Percentiles rank a stretch among this genome's conserved stretches.
Conservation (phyloP, 176 grass and related monocot genomes). For the Oryza australiensis region DNA sequence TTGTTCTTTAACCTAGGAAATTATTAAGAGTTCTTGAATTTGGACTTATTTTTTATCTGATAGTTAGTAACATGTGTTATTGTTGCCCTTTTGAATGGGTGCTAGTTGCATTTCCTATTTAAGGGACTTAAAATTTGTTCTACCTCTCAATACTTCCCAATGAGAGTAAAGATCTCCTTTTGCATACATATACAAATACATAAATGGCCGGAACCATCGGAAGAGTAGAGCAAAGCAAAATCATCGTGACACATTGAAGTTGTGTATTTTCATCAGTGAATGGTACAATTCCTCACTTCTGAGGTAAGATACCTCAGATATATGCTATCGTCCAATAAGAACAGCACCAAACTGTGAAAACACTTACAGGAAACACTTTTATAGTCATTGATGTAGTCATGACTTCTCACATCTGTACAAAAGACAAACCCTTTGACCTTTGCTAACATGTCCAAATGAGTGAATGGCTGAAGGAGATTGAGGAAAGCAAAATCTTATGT, state of each 20-base stretch:
- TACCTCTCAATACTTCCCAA: not conserved
- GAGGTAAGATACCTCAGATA: not conserved
- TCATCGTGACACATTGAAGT: not conserved
- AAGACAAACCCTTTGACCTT: not conserved
- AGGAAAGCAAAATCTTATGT: not conserved
- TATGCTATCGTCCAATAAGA: not conserved
- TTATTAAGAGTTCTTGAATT: not conserved
- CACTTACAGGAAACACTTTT: not conserved
- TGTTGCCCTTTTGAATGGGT: not conserved
- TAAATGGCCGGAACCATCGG: not conserved
- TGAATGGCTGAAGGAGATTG: not conserved
- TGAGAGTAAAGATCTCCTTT: not conserved
- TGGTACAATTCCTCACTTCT: not conserved
- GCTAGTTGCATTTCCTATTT: not conserved
- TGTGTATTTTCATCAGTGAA: not conserved
- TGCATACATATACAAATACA: not conserved
- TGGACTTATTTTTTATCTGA: not conserved
- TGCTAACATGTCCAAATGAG: not conserved
- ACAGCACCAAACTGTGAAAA: not conserved
- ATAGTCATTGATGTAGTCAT: not conserved
- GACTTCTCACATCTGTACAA: not conserved
- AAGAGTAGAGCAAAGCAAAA: not conserved
- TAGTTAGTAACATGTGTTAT: not conserved
- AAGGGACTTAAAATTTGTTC: not conserved
- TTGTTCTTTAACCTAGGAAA: not conserved